Evolutionary conservation across 2,329 filamentous ascomycete species (phyloP).

Genomic region (Colletotrichum australisinense): DNA sequence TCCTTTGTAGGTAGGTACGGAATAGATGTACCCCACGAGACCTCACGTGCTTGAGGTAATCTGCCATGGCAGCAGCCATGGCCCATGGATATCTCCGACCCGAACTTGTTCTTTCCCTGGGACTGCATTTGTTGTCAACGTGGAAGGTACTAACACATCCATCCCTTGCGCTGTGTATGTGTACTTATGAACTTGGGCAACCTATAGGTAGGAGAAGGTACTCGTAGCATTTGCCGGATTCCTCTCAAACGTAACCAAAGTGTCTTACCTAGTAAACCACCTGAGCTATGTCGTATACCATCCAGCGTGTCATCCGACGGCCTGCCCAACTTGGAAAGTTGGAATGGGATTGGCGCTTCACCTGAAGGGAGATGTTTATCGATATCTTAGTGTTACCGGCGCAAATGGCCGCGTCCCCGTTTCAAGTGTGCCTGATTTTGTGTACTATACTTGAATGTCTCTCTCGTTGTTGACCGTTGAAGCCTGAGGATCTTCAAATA

Average conservation of each 20-base stretch:
- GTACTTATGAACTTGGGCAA: neutral
- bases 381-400: neutral
- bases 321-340: neutral
- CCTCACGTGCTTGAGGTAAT: neutral
- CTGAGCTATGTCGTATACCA: neutral
- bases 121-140: neutral
- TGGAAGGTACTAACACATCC: neutral
- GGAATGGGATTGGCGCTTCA: slow-evolving; percentile 1
- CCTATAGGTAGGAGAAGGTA: neutral
- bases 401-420: slow-evolving; percentile 5
- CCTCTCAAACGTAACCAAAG: neutral
- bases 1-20: too few relatives aligned
- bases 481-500: too few relatives aligned
- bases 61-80: neutral
- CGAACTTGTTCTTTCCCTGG: neutral
- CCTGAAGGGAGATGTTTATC: neutral
- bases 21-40: neutral
- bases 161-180: neutral
- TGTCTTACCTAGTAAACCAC: neutral
- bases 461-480: neutral
- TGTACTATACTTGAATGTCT: neutral
- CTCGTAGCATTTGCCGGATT: neutral
- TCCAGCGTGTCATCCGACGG: slow-evolving; percentile 9
- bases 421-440: slow-evolving; percentile 21
- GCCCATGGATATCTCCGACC: neutral